These are phyloP conservation scores for Peltaster fructicola DNA, from an alignment of 2,329 filamentous ascomycete species.

Conservation along the genomic window DNA sequence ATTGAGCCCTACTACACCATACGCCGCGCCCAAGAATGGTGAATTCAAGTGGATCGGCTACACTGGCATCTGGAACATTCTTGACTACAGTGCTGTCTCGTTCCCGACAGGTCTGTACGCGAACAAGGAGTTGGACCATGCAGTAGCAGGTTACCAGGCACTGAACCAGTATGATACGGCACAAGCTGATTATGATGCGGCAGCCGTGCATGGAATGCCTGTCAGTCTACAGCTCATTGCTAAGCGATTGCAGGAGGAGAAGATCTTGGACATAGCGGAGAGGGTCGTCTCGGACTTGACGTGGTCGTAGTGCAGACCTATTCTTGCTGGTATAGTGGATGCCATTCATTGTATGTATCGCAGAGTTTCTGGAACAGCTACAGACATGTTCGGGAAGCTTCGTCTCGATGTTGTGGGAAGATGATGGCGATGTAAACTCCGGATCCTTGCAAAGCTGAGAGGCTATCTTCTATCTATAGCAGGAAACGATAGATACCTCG, in stretches of 20 bases:
- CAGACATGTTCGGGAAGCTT: too few relatives aligned
- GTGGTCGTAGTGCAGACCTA: too few relatives aligned
- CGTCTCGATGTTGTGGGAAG: too few relatives aligned
- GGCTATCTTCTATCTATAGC: too few relatives aligned
- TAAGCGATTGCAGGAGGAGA: conserved; percentile 19
- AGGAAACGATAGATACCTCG: too few relatives aligned
- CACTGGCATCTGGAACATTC: conserved; percentile 28
- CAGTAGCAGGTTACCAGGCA: conserved; percentile 9
- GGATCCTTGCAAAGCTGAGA: too few relatives aligned
- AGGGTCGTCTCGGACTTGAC: conserved; percentile 9
- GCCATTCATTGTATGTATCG: too few relatives aligned
- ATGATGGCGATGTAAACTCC: too few relatives aligned
- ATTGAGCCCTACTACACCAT: conserved; percentile 29
- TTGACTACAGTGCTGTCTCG: conserved; percentile 29
- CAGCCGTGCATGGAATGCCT: conserved; percentile 25
- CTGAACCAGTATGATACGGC: conserved; percentile 24
- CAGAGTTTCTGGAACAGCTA: too few relatives aligned
- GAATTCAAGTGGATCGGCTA: conserved; percentile 28
- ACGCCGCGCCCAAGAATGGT: conserved; percentile 24
- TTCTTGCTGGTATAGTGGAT: too few relatives aligned
- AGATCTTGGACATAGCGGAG: conserved; percentile 18
- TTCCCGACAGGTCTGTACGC: conserved; percentile 26
- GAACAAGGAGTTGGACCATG: conserved; percentile 22
- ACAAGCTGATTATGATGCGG: conserved; percentile 18
- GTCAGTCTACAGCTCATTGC: conserved; percentile 18